phyloP scores from a whole-genome alignment of 164 flowering plant species.

The Euptelea pleiosperma region DNA sequence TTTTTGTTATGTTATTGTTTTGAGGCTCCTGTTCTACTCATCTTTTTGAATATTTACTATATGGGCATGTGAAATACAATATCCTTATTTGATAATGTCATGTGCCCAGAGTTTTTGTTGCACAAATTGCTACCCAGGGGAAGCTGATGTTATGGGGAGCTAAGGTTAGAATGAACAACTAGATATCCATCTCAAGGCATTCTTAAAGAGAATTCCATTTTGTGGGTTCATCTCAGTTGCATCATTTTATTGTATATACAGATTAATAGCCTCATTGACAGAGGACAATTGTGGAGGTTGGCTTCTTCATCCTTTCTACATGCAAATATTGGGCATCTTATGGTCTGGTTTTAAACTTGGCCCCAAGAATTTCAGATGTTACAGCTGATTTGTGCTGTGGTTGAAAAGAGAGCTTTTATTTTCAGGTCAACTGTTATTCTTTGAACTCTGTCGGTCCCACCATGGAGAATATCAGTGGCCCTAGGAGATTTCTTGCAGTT shows the following conservation, averaged over 20 bases:
- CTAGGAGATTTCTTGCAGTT: conserved; percentile 66
- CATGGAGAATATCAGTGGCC: conserved; percentile 66
- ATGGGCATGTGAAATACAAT: too few species aligned
- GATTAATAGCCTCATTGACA: conserved; percentile 74
- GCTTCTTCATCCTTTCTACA: conserved; percentile 74
- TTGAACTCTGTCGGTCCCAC: conserved; percentile 79
- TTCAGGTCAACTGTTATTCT: conserved; percentile 85
- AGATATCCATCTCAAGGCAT: background rate
- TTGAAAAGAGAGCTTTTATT: conserved; percentile 4
- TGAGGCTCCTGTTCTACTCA: too few species aligned
- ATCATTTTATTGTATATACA: conserved; percentile 23
- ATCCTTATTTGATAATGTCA: conserved; percentile 13
- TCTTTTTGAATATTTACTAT: too few species aligned
- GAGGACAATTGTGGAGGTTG: conserved; percentile 89
- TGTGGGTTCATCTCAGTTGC: conserved; percentile 11
- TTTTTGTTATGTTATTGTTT: too few species aligned
- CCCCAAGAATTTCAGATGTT: conserved; percentile 1
- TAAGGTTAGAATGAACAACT: conserved; percentile 61
- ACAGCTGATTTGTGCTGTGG: background rate
- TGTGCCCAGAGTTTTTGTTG: conserved; percentile 53
- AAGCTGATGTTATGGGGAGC: conserved; percentile 78
- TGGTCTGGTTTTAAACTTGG: conserved; percentile 45
- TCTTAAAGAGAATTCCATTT: conserved; percentile 4
- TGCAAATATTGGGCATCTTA: conserved; percentile 74
- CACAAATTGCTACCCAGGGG: conserved; percentile 63